Base-by-base conservation (phyloP, 352 stramenopile species). In the Globisporangium carolinianum region DNA sequence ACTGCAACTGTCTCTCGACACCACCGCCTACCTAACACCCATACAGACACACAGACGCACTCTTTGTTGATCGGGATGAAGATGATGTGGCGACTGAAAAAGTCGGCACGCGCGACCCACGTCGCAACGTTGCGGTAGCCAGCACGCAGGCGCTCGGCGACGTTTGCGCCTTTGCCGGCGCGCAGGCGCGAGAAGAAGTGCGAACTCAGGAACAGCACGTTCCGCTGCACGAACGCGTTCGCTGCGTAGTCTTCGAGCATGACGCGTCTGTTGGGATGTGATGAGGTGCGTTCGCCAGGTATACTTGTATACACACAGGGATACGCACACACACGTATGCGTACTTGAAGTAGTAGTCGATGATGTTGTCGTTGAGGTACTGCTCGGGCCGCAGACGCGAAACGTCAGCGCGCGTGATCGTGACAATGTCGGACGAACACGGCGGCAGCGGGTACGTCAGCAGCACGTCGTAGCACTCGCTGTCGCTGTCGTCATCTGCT, bases 341-440 rank as follows among this genome's bases (percentile, higher is more conserved):
- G 48, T 76, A 92, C 87, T 95, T 96, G 65, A 97, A 84, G 50
- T 94, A 94, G 58, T 95, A 95, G 59, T 97, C 87, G 61, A 97
- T 89, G 51, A 97, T 83, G 65, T 91, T 97, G 69, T 97, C 89
- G 66, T 97, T 97, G 51, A 97, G 68, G 61, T 96, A 97, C 47
- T 90, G 83, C 6, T 64, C 71, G 10, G 84, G 82, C 45, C 82
- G 73, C 17, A 92, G 54, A 4, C 82, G 66, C 11, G 57, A 65
- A 7, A 91, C 63, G 62, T 94, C 84, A 4, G 69, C 60, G 12
- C 69, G 63, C 24, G 81, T 86, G 35, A 94, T 87, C 17, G 82
- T 88, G 43, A 94, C 79, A 51, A 94, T 67, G 51, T 94, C 84
- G 10, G 69, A 75, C 0, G 74, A 78, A 48, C 79, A 88, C 3